A percentile compares a stretch with the other conserved stretches of the same genome.
phyloP scores from a whole-genome alignment of 129 eudicot genomes.

The Logfia minima region DNA sequence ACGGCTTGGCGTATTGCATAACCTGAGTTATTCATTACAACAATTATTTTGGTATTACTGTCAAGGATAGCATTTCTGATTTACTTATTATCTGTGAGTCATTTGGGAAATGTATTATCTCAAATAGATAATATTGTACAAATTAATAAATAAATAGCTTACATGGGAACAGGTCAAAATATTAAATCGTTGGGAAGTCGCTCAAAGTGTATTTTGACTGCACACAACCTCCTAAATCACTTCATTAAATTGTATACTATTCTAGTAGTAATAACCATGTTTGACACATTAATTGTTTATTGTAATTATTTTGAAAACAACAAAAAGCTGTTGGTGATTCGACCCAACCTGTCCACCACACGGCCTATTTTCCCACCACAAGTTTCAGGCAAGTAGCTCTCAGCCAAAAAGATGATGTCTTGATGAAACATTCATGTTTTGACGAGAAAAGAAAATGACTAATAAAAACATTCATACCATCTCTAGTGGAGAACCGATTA shows the following conservation, averaged over 20 bases:
- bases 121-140: neutral
- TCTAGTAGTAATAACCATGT: neutral
- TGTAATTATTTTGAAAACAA: too few species aligned
- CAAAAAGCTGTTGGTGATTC: neutral
- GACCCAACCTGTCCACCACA: neutral
- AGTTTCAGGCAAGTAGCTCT: neutral
- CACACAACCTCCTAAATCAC: neutral
- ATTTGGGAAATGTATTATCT: neutral
- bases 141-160: neutral
- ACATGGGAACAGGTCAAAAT: neutral
- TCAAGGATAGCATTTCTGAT: neutral
- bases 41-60: neutral
- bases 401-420: slow-evolving; percentile 12
- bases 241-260: neutral
- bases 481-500: slow-evolving; percentile 91
- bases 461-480: slow-evolving; percentile 45
- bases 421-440: neutral
- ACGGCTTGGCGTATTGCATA: slow-evolving; percentile 66
- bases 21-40: slow-evolving; percentile 46
- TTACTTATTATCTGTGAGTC: neutral
- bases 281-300: neutral
- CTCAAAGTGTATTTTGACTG: neutral
- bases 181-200: neutral
- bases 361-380: neutral
- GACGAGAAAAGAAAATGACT: neutral